These are phyloP conservation scores for Pichia gijzeniarum DNA, from an alignment of 805 yeast species.

Conservation along the genomic window DNA sequence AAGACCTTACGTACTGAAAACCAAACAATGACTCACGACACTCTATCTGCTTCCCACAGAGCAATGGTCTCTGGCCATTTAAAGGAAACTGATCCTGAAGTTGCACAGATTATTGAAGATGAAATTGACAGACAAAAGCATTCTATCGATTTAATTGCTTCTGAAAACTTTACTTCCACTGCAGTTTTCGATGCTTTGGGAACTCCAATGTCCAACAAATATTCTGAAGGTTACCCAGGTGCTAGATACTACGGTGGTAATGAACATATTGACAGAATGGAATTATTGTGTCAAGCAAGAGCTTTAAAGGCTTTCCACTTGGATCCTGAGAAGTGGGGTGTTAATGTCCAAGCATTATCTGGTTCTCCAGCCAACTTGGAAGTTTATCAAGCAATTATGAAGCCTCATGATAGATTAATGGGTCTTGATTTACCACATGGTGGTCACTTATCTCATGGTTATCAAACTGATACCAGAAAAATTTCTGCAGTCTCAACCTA, in stretches of 20 bases:
- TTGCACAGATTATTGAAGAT: constrained; percentile 61
- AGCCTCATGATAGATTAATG: constrained; percentile 95
- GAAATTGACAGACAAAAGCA: constrained; percentile 90
- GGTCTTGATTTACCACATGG: constrained; percentile 98
- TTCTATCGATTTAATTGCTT: constrained; percentile 90
- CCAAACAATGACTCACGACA: constrained; percentile 37
- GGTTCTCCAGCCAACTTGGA: constrained; percentile 98
- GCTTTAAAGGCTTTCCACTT: constrained; percentile 86
- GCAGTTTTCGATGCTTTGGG: constrained; percentile 96
- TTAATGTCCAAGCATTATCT: constrained; percentile 91
- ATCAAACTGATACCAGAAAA: constrained; percentile 89
- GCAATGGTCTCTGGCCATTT: constrained; percentile 58
- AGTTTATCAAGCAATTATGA: constrained; percentile 92
- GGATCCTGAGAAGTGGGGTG: constrained; percentile 88
- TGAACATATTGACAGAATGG: constrained; percentile 93
- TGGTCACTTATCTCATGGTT: constrained; percentile 97
- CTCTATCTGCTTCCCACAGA: constrained; percentile 60
- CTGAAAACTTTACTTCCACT: constrained; percentile 94
- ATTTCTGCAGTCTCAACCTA: constrained; percentile 94
- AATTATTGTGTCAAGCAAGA: constrained; percentile 85
- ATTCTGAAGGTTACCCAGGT: constrained; percentile 99
- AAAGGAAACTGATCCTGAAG: constrained; percentile 70
- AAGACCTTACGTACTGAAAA: background rate
- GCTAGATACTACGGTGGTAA: constrained; percentile 99
- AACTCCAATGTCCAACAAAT: constrained; percentile 96